Evolutionary conservation across 108 stramenopile species (phyloP), one percentile per base, ranked within the genome.

Genomic region (Cylindrotheca closterium): DNA sequence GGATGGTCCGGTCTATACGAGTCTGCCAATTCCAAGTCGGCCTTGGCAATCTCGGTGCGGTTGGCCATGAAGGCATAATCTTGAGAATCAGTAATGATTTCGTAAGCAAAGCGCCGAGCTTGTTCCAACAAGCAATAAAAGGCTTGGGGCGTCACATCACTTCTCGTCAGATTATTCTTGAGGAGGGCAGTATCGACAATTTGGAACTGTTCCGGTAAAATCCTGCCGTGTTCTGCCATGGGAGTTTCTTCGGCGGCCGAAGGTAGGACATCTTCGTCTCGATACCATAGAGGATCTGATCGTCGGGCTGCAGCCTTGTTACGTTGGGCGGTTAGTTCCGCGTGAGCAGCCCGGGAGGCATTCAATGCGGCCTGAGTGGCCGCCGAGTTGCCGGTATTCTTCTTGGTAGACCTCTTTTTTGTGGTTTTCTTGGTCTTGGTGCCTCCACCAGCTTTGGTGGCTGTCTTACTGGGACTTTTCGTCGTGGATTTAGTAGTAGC

Each of bases 81-180:
- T 65, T 84, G 86, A 0, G 92, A 86, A 73, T 93, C 87, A 0
- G 79, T 74, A 25, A 90, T 23, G 30, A 93, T 55, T 51, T 90
- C 92, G 12, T 79, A 58, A 17, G 92, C 83, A 67, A 79, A 88
- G 21, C 87, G 69, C 51, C 92, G 66, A 2, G 92, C 83, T 52
- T 93, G 87, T 75, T 93, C 92, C 56, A 93, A 56, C 46, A 93
- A 54, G 46, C 80, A 81, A 8, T 80, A 71, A 65, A 85, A 87
- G 0, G 88, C 88, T 47, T 86, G 76, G 18, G 86, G 84, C 24
- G 91, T 89, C 4, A 93, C 67, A 54, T 89, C 85, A 0, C 68
- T 49, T 5, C 82, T 58, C 7, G 83, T 70, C 45, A 93, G 42
- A 28, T 75, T 72, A 61, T 86, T 83, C 60, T 75, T 53, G 3